Evolutionary conservation across 208 protist species (phyloP), one percentile per base, ranked within the genome.

Genomic region (Strigomonas culicis): DNA sequence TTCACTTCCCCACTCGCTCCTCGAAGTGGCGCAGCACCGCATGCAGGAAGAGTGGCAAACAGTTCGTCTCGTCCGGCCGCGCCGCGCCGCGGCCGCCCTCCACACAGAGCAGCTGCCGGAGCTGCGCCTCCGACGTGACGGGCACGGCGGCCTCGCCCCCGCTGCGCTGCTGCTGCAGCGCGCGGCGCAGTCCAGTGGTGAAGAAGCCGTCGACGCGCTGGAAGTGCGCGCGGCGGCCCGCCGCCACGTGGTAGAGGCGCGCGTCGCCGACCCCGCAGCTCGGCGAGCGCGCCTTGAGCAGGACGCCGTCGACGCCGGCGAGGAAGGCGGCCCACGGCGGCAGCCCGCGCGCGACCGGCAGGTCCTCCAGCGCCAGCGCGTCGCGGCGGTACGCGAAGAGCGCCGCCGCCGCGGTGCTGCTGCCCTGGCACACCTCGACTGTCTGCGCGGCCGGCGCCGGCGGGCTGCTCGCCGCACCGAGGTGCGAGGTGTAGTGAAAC

Each of bases 181-280:
- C 65, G 58, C 66, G 60, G 19, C 75, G 74, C 10, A 93, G 53
- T 28, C 76, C 70, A 21, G 65, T 24, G 11, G 80, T 75, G 60
- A 91, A 89, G 64, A 90, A 91, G 31, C 87, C 87, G 56, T 93
- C 79, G 6, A 64, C 68, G 11, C 64, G 53, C n/a, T 58, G 28
- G 47, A 72, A 90, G 34, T 39, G 34, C 34, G 4, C 10, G 7
- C 7, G 34, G 34, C 34, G 4, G 13, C 22, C 43, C 34, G 24
- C 57, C 34, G 11, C 13, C 27, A 25, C 19, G 3, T 28, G 46
- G 63, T 93, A 95, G 1, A 85, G 49, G 0, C 84, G 72, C n/a
- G 86, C 89, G 59, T 95, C 89, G 0, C 49, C 51, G 3, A 93
- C 81, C 0, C 89, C 89, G 50, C 89, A 95, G 68, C 82, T 91